A percentile compares a stretch with the other conserved stretches of the same genome.
Conservation (phyloP, 2,329 filamentous ascomycete species). For the Pseudovirgaria hyperparasitica region DNA sequence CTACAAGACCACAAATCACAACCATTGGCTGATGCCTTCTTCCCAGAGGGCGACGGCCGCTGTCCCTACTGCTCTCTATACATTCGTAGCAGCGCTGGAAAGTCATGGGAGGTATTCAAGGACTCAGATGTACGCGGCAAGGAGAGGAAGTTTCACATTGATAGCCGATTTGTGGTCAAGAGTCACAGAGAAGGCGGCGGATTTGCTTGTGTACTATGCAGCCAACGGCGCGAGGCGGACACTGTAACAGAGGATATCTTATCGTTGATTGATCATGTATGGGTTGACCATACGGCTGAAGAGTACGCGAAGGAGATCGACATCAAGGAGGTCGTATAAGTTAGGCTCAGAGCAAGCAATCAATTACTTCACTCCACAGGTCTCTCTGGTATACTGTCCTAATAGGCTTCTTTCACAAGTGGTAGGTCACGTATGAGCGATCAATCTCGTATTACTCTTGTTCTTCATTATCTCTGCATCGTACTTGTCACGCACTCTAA, state of each 20-base stretch:
- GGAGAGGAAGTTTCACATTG: constrained; percentile 11
- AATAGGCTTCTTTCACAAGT: too few species aligned
- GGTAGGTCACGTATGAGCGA: too few species aligned
- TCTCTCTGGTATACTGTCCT: too few species aligned
- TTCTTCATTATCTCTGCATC: too few species aligned
- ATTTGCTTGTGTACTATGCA: constrained; percentile 19
- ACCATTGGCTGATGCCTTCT: constrained; percentile 14
- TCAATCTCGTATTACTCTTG: too few species aligned
- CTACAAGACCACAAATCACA: constrained; percentile 13
- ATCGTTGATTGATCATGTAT: constrained; percentile 20
- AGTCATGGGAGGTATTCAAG: constrained; percentile 18
- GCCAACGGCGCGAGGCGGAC: constrained; percentile 12
- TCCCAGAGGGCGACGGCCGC: constrained; percentile 10
- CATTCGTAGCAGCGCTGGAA: constrained; percentile 11
- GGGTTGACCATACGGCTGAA: constrained; percentile 16
- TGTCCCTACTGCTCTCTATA: constrained; percentile 17
- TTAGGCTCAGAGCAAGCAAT: too few species aligned
- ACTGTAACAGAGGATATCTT: constrained; percentile 14
- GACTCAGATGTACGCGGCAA: constrained; percentile 5
- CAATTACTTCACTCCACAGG: too few species aligned
- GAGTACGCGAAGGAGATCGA: constrained; percentile 17
- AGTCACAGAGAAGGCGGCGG: constrained; percentile 16
- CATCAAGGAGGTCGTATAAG: constrained; percentile 10
- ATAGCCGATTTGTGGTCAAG: constrained; percentile 19
- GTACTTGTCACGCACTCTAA: constrained; percentile 27